These are phyloP conservation scores for Spiraea crenata DNA, from an alignment of 331 rosid species.

Conservation along the genomic window DNA sequence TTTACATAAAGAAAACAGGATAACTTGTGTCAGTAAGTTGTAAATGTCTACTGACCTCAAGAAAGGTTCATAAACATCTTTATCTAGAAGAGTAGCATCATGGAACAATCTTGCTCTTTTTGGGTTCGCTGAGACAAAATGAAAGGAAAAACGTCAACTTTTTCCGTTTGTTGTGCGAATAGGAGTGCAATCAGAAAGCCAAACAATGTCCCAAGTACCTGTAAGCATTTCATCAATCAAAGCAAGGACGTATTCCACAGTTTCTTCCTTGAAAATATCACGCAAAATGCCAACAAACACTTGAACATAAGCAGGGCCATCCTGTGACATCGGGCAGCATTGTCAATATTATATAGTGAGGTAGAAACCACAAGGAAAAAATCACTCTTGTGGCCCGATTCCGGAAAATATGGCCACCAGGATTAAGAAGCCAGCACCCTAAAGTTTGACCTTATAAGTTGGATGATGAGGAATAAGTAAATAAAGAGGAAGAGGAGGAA, in stretches of 20 bases:
- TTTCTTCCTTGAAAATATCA: constrained; percentile 89
- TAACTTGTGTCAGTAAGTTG: not conserved
- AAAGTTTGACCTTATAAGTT: not conserved
- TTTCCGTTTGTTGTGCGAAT: not conserved
- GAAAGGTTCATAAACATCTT: constrained; percentile 92
- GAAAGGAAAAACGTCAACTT: constrained; percentile 22
- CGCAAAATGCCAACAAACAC: constrained; percentile 81
- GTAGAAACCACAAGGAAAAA: constrained; percentile 11
- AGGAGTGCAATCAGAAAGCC: constrained; percentile 2
- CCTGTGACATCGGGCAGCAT: constrained; percentile 49
- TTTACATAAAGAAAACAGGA: not conserved
- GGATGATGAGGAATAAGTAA: not conserved
- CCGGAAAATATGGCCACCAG: not conserved
- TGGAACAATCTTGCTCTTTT: constrained; percentile 92
- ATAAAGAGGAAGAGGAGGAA: not conserved
- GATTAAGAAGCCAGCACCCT: not conserved
- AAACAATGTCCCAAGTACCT: constrained; percentile 43
- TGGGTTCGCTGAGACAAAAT: constrained; percentile 66
- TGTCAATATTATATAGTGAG: constrained; percentile 23
- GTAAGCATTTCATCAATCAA: constrained; percentile 90
- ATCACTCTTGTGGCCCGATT: constrained; percentile 13
- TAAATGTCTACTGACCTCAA: constrained; percentile 57
- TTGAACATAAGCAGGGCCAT: constrained; percentile 91
- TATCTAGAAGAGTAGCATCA: constrained; percentile 64
- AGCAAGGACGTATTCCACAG: constrained; percentile 90